Conservation (phyloP, 495 filamentous ascomycete species). For the Talaromyces thailandensis region DNA sequence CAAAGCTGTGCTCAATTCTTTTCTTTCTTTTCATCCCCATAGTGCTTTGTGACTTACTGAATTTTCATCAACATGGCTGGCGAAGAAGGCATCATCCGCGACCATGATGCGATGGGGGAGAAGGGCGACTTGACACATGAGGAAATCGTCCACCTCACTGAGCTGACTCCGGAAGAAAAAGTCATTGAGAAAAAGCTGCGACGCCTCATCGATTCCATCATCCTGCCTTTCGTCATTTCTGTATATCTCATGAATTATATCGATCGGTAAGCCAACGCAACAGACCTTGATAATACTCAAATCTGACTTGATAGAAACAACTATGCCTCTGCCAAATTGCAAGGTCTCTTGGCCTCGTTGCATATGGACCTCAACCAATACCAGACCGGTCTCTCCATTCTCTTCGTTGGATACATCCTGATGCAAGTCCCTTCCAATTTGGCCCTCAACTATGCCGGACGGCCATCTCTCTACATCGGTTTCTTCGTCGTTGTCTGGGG, state of each 20-base stretch:
- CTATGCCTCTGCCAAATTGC: constrained; percentile 46
- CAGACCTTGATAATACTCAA: background rate
- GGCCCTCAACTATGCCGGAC: constrained; percentile 48
- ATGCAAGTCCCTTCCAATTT: constrained; percentile 54
- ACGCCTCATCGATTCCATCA: constrained; percentile 39
- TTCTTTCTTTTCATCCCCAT: background rate
- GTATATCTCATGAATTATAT: constrained; percentile 52
- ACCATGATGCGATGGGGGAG: constrained; percentile 31
- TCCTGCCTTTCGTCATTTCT: constrained; percentile 48
- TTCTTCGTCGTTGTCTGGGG: constrained; percentile 48
- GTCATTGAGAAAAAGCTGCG: constrained; percentile 37
- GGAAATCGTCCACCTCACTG: constrained; percentile 28
- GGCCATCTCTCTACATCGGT: constrained; percentile 37
- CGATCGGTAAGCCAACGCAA: constrained; percentile 28
- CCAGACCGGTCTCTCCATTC: constrained; percentile 37
- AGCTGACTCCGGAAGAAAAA: constrained; percentile 36
- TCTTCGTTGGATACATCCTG: constrained; percentile 46
- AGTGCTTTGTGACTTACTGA: background rate
- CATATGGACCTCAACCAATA: constrained; percentile 31
- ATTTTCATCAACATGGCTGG: constrained; percentile 10
- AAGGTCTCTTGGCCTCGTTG: constrained; percentile 40
- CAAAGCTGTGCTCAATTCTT: background rate
- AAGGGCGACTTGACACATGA: constrained; percentile 32
- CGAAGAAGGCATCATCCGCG: constrained; percentile 16
- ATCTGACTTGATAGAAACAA: constrained; percentile 31